Evolutionary conservation across 441 rosid species (phyloP).

Genomic region (Gossypium armourianum): DNA sequence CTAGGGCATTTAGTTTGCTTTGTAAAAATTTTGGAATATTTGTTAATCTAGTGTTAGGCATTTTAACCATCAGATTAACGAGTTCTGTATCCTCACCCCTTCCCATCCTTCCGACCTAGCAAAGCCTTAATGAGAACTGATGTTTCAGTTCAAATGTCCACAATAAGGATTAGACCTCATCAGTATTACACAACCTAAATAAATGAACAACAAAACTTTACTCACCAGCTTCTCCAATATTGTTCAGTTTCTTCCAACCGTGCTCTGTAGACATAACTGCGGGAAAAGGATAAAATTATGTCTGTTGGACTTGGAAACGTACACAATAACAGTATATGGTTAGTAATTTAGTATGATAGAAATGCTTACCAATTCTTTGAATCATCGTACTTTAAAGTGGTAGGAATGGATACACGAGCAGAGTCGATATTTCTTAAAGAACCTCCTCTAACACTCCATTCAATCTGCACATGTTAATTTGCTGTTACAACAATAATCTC

Average conservation of each 20-base stretch:
- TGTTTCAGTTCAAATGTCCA: not conserved
- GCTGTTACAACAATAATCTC: not conserved
- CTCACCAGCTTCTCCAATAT: constrained; percentile 89
- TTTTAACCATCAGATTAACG: not conserved
- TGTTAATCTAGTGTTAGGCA: not conserved
- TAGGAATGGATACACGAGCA: constrained; percentile 78
- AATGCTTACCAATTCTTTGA: constrained; percentile 63
- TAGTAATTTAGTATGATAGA: not conserved
- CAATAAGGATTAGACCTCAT: not conserved
- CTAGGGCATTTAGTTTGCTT: not conserved
- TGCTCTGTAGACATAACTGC: constrained; percentile 66
- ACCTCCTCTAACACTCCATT: constrained; percentile 84
- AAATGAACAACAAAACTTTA: constrained; percentile 7
- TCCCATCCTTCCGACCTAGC: constrained; percentile 1
- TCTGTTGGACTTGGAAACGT: constrained; percentile 11
- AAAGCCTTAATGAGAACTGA: constrained; percentile 4
- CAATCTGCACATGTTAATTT: constrained; percentile 44
- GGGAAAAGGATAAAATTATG: constrained; percentile 16
- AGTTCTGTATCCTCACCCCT: not conserved
- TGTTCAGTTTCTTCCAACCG: constrained; percentile 69
- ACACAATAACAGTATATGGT: not conserved
- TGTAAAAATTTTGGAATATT: not conserved
- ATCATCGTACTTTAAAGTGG: constrained; percentile 64
- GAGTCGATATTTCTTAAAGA: constrained; percentile 71
- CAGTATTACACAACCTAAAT: not conserved